Evolutionary conservation across 805 yeast genomes (phyloP), one percentile per base, ranked within the genome.

Genomic region (Ogataea nonfermentans): DNA sequence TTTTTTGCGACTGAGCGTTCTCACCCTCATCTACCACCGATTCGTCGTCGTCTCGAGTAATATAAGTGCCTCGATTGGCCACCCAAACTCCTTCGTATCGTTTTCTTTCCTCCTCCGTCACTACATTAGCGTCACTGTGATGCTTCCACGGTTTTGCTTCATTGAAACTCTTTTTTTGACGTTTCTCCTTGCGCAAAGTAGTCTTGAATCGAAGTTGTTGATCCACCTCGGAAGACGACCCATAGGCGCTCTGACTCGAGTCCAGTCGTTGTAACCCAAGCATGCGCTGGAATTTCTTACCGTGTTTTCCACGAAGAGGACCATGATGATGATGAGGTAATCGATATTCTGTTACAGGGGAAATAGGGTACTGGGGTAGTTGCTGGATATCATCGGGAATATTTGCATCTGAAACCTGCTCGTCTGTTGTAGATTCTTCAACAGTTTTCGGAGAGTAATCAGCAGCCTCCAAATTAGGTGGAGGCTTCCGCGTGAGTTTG

Each of bases 81-180:
- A 84, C 95, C 96, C 96, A 93, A 11, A 93, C 75, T 17, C 95
- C 95, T 61, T 90, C 97, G 61, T 91, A 93, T 26, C 98, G 65
- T 57, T 89, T 89, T 43, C 86, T 72, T 58, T 93, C 98, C 30
- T 68, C 73, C 31, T 76, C 79, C 2, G 67, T 59, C 24, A 73
- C 66, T 59, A 48, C 68, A 57, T 47, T 53, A 5, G 79, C 68
- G 44, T 78, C 84, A 22, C 68, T 68, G 61, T 88, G 97, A 53
- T 82, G 80, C 53, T 90, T 89, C 96, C 97, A 89, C 0, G 98
- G 98, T 61, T 89, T 88, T 44, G 84, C 86, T 53, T 84, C 95
- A 56, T 90, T 83, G 61, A 90, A 89, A 19, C 61, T 60, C 12
- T 67, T 67, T 37, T 61, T 52, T 32, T 37, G 32, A 5, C 37